Conservation (phyloP, 352 stramenopile genomes). For the Globisporangium okanoganense region DNA sequence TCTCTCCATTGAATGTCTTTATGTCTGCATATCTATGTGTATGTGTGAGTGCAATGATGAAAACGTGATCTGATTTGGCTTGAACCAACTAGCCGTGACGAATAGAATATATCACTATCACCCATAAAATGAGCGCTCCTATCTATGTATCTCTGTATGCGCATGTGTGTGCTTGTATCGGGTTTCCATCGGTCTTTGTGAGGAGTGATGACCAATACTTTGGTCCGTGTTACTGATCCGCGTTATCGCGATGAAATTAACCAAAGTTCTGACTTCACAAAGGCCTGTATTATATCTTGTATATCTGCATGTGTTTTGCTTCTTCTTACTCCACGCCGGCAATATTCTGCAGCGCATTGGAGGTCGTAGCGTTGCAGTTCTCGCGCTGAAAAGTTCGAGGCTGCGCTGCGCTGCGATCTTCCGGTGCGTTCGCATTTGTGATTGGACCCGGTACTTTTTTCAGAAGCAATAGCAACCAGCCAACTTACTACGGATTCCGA, state of each 20-base stretch:
- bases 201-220: constrained; percentile 88
- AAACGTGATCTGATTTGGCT: constrained; percentile 79
- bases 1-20: constrained; percentile 15
- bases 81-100: constrained; percentile 91
- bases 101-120: constrained; percentile 91
- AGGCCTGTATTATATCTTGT: constrained; percentile 15
- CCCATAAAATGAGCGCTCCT: constrained; percentile 89
- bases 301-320: constrained; percentile 33
- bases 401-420: constrained; percentile 16
- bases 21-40: constrained; percentile 18
- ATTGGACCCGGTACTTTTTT: constrained; percentile 88
- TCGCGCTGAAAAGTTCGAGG: constrained; percentile 84
- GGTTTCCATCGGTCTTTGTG: constrained; percentile 4
- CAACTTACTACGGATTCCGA: constrained; percentile 86
- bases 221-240: constrained; percentile 91
- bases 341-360: constrained; percentile 64
- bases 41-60: constrained; percentile 76
- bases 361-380: constrained; percentile 18
- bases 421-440: constrained; percentile 53
- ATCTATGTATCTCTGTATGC: constrained; percentile 14
- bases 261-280: constrained; percentile 82
- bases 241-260: constrained; percentile 89
- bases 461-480: constrained; percentile 80
- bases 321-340: constrained; percentile 87
- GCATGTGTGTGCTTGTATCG: constrained; percentile 19